A percentile compares a stretch with the other conserved stretches of the same genome.
These are phyloP conservation scores for Talinum fruticosum DNA, from an alignment of 148 eudicot genomes.

Conservation along the genomic window DNA sequence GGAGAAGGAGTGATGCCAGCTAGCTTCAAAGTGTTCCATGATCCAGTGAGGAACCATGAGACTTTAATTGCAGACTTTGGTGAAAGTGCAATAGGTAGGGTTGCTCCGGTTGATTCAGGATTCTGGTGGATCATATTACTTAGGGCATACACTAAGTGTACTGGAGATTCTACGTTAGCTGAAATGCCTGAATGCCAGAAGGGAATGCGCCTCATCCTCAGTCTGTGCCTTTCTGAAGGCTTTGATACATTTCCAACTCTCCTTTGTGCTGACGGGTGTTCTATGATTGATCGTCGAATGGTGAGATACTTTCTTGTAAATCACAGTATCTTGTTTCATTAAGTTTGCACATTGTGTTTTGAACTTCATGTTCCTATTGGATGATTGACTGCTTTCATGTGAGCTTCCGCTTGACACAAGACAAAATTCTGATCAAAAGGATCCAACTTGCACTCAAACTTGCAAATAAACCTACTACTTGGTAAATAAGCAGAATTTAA, in stretches of 20 bases:
- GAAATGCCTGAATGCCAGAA: conserved; percentile 95
- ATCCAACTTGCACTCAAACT: too few species aligned
- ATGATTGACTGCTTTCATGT: not conserved
- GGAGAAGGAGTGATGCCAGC: conserved; percentile 99
- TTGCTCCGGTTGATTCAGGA: conserved; percentile 96
- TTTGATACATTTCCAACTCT: conserved; percentile 97
- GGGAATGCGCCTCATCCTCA: conserved; percentile 85
- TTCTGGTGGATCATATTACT: conserved; percentile 99
- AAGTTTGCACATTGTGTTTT: not conserved
- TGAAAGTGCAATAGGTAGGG: conserved; percentile 95
- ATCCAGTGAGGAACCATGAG: conserved; percentile 74
- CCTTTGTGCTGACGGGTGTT: conserved; percentile 95
- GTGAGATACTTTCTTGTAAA: conserved; percentile 35
- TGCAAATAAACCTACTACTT: too few species aligned
- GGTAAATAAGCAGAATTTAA: not conserved
- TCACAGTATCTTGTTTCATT: not conserved
- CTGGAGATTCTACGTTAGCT: conserved; percentile 89
- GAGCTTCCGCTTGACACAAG: too few species aligned
- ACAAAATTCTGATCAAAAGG: too few species aligned
- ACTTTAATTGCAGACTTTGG: conserved; percentile 94
- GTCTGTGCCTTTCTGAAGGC: conserved; percentile 90
- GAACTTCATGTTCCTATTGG: not conserved
- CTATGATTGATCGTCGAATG: conserved; percentile 99
- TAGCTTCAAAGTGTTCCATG: conserved; percentile 88
- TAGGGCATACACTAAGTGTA: conserved; percentile 83